A percentile compares a stretch with the other conserved stretches of the same genome.
These are phyloP conservation scores for Globisporangium polare DNA, from an alignment of 352 stramenopile species.

Conservation along the genomic window DNA sequence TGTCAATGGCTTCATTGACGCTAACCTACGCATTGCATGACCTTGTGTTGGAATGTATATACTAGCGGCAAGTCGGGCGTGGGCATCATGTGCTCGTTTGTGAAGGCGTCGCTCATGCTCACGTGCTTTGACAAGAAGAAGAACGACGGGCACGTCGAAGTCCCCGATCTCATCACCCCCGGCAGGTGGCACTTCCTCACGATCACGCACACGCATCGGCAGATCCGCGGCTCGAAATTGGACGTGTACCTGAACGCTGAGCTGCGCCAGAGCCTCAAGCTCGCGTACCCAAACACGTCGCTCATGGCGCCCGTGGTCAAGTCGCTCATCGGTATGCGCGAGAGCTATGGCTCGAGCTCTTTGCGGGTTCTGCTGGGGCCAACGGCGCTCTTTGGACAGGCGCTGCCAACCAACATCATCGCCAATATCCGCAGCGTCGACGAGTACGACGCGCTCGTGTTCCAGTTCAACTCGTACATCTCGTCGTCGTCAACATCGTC, in stretches of 20 bases:
- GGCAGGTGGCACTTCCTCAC: constrained; percentile 77
- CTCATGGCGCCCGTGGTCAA: constrained; percentile 76
- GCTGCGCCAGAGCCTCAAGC: constrained; percentile 62
- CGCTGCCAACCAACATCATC: constrained; percentile 54
- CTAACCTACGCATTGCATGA: constrained; percentile 2
- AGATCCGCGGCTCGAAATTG: constrained; percentile 79
- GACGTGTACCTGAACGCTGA: constrained; percentile 80
- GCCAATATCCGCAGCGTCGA: constrained; percentile 63
- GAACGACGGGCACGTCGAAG: constrained; percentile 78
- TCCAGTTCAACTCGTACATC: constrained; percentile 79
- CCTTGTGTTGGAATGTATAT: too few relatives aligned
- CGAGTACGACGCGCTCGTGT: constrained; percentile 69
- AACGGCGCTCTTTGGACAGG: constrained; percentile 56
- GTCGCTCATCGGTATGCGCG: constrained; percentile 71
- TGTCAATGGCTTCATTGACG: constrained; percentile 4
- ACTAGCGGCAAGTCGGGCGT: constrained; percentile 72
- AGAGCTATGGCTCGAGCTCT: constrained; percentile 58
- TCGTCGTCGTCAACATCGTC: constrained; percentile 61
- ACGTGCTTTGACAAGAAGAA: constrained; percentile 85
- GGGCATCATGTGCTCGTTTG: constrained; percentile 75
- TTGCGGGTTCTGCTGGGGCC: constrained; percentile 62
- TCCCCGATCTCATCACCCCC: constrained; percentile 62
- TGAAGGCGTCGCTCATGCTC: constrained; percentile 70
- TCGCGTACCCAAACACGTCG: constrained; percentile 77
- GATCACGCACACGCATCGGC: constrained; percentile 81